phyloP scores from a whole-genome alignment of 768 basidiomycete species.

The Leccinum disarticulatum region DNA sequence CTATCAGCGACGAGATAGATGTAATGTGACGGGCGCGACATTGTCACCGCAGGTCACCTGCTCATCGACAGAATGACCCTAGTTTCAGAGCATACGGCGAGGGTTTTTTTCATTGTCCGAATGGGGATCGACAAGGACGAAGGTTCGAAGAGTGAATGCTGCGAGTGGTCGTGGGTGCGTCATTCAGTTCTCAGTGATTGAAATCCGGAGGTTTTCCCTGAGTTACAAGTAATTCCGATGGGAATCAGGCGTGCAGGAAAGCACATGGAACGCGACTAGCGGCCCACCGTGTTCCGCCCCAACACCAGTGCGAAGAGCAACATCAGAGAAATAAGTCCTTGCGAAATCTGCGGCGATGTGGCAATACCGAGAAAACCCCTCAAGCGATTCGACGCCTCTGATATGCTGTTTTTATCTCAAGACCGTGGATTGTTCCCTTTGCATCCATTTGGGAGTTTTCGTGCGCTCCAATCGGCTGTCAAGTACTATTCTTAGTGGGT shows the following conservation, averaged over 20 bases:
- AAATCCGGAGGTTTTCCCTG: background rate
- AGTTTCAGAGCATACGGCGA: slow-evolving; percentile 6
- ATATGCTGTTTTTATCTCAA: background rate
- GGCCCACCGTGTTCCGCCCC: background rate
- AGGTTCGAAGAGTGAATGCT: background rate
- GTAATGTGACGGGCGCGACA: background rate
- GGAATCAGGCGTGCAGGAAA: slow-evolving; percentile 5
- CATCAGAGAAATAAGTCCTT: background rate
- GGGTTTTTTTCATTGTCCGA: slow-evolving; percentile 4
- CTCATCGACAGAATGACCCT: slow-evolving; percentile 2
- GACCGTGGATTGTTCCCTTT: background rate
- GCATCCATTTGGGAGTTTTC: background rate
- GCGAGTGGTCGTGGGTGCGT: background rate
- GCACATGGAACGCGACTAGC: slow-evolving; percentile 6
- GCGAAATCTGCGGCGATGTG: background rate
- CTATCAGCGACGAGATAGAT: slow-evolving; percentile 6
- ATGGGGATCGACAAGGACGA: slow-evolving; percentile 7
- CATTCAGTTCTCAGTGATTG: slow-evolving; percentile 1
- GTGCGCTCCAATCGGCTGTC: background rate
- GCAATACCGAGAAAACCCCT: background rate
- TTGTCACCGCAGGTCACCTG: background rate
- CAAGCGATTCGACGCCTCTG: background rate
- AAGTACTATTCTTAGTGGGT: background rate
- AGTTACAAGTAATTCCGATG: slow-evolving; percentile 2
- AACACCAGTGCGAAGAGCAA: background rate